phyloP scores from a whole-genome alignment of 805 yeast species.

The Candida mattraensis region DNA sequence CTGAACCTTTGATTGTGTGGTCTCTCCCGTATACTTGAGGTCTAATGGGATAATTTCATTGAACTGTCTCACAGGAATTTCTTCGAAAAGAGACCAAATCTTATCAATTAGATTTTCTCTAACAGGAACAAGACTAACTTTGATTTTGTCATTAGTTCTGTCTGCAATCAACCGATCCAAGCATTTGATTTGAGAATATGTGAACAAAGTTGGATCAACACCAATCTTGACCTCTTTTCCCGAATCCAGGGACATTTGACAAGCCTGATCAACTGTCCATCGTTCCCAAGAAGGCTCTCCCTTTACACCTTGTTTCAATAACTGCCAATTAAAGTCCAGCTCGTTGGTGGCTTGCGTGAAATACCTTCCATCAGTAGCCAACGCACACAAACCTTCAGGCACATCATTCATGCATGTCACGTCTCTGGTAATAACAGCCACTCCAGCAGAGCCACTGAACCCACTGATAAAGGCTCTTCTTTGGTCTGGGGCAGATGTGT shows the following conservation, averaged over 20 bases:
- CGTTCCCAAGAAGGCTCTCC: constrained; percentile 58
- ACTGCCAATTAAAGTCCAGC: constrained; percentile 59
- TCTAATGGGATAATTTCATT: constrained; percentile 52
- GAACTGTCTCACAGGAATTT: constrained; percentile 55
- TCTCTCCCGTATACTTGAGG: constrained; percentile 62
- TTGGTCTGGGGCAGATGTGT: constrained; percentile 53
- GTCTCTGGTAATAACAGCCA: constrained; percentile 58
- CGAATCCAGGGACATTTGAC: constrained; percentile 48
- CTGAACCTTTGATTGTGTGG: constrained; percentile 54
- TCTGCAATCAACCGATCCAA: constrained; percentile 35
- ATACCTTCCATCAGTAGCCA: constrained; percentile 62
- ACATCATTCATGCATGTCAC: constrained; percentile 46
- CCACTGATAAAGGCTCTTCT: constrained; percentile 58
- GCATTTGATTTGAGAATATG: constrained; percentile 36
- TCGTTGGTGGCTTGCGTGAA: constrained; percentile 58
- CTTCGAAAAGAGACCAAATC: constrained; percentile 58
- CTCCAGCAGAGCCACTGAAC: constrained; percentile 61
- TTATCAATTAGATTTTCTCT: constrained; percentile 47
- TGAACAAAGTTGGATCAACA: constrained; percentile 51
- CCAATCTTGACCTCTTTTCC: constrained; percentile 36
- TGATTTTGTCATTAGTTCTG: constrained; percentile 30
- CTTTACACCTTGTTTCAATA: constrained; percentile 51
- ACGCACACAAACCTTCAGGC: constrained; percentile 56
- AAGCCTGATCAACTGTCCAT: constrained; percentile 54
- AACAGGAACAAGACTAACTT: constrained; percentile 45